These are phyloP conservation scores for Phytopythium cucurbitacearum DNA, from an alignment of 352 stramenopile species.

Conservation along the genomic window DNA sequence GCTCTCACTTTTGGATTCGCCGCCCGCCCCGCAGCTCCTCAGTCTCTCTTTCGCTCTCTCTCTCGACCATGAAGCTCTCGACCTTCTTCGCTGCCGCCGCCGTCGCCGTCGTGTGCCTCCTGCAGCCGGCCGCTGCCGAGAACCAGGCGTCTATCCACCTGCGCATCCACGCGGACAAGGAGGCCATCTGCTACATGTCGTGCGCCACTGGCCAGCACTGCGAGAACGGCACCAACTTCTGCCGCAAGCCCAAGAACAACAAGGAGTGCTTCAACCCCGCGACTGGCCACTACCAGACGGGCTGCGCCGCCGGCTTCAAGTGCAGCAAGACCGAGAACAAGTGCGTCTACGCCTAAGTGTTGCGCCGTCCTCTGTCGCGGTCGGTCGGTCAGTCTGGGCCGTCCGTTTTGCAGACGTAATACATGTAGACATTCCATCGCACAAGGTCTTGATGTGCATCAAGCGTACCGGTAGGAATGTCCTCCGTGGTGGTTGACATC, in stretches of 20 bases:
- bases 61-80: constrained; percentile 26
- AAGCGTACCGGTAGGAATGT: too few species aligned
- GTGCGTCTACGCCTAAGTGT: constrained; percentile 23
- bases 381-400: too few species aligned
- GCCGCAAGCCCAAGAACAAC: constrained; percentile 6
- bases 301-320: constrained; percentile 22
- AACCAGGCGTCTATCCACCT: constrained; percentile 16
- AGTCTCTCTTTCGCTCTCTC: not conserved
- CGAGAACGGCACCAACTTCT: constrained; percentile 12
- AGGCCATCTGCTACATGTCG: constrained; percentile 17
- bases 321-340: constrained; percentile 18
- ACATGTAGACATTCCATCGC: too few species aligned
- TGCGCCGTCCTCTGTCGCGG: not conserved
- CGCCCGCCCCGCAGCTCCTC: not conserved
- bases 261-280: constrained; percentile 29
- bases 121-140: constrained; percentile 10
- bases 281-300: constrained; percentile 14
- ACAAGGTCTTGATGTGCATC: too few species aligned
- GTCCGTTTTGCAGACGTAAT: too few species aligned
- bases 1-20: constrained; percentile 3
- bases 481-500: too few species aligned
- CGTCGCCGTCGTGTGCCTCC: constrained; percentile 14
- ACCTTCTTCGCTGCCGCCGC: constrained; percentile 15
- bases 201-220: constrained; percentile 19
- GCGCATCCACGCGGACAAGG: constrained; percentile 16